Evolutionary conservation across 257 asterid species (phyloP), one percentile per base, ranked within the genome.

Genomic region (Dorcoceras hygrometricum): DNA sequence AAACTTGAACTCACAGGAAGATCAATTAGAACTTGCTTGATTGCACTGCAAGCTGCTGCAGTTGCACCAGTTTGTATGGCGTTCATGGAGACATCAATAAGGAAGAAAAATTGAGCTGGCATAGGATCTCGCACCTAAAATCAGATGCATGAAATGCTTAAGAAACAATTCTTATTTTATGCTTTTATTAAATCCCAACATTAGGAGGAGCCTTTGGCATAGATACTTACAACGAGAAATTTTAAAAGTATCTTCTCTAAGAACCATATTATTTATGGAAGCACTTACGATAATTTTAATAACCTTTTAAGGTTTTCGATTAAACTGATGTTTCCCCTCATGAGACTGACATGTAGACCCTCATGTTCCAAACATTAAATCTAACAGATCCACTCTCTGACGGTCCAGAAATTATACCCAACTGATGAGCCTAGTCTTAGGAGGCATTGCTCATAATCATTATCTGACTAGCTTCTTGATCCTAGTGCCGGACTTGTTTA

Each of bases 11-110:
- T 82, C 82, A 94, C 99, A 68, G 97, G 99, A 83, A 94, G 97
- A 88, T 94, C 97, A 26, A 82, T 73, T 79, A 94, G 82, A 65
- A 94, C 93, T 94, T 94, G 99, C 84, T 80, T 88, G 73, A 94
- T 90, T 56, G 99, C 97, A 80, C 96, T 87, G 76, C 99, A 94
- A 66, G 99, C 95, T 43, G 99, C 96, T 8, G 97, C 99, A 70
- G 99, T 88, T 62, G 97, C 96, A 79, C 99, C 99, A 57, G 97
- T 94, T 90, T 94, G 95, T 72, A 90, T 68, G 62, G 99, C 91
- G 51, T 88, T 88, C 95, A 88, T 84, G 69, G 99, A 94, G 73
- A 90, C 99, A 72, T 94, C 99, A 76, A 94, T 73, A 26, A 94
- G 84, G 84, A 94, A 94, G 88, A 90, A 90, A 67, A 82, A 94